Evolutionary conservation across 306 rosid genomes (phyloP), one percentile per base, ranked within the genome.

Genomic region (Ochetophila trinervis): DNA sequence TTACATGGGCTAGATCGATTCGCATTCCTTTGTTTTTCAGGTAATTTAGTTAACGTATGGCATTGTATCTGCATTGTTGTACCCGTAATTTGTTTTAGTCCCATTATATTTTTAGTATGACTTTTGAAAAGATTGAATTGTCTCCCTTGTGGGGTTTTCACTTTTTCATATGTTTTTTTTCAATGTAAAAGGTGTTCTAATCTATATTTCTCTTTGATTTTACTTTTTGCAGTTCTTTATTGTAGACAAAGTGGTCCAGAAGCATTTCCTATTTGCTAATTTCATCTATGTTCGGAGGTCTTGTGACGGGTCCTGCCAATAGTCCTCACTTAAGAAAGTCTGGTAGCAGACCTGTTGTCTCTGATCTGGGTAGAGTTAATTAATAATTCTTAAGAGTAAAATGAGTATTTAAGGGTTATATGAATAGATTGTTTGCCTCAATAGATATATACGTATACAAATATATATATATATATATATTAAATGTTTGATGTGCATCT

Each of bases 271-370:
- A 37, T 65, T 79, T 86, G 67, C 76, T 59, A 55, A 69, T 57
- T 67, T 74, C 76, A 82, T 90, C 91, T 84, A 93, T 93, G 97
- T 84, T 89, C 66, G 98, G 95, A 81, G 82, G 87, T 68, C 77
- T 69, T 73, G 78, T 42, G 62, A 36, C 83, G 22, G 85, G 15
- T 76, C 84, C 96, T 69, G 69, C 82, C 81, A 84, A 68, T 66
- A 87, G 97, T 80, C 97, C 97, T 11, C 99, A 90, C 83, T 84
- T 93, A 62, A 80, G 97, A 76, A 93, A 90, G 77, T 90, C 99
- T 79, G 94, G 97, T 79, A 93, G 97, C 84, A 86, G 91, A 84
- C 63, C 85, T 74, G 86, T 84, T 68, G 81, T 90, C 73, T 86
- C 84, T 67, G 96, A 88, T 81, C 81, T 81, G 74, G 96, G 99